Base-by-base conservation (phyloP, 345 rosid species). In the Rhodamnia rubescens region DNA sequence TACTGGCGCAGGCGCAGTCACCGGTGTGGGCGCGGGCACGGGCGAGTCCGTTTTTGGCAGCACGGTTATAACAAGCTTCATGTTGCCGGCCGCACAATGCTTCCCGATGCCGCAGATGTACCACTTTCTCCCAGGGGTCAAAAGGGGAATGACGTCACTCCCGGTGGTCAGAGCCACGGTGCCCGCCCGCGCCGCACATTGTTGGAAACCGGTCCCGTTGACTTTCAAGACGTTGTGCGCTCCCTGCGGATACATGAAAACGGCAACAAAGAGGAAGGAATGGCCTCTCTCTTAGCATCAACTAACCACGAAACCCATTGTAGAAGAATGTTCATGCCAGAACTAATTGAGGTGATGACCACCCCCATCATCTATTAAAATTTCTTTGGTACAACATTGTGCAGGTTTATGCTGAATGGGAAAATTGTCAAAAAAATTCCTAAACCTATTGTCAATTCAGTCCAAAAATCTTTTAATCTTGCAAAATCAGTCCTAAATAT, bases 161-260 rank as follows among this genome's bases (percentile, higher is more conserved):
- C 88, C 89, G 24, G 82, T 59, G 9, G 81, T 40, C 53, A 82
- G 64, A 6, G 84, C 49, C 81, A 52, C 81, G 8, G 82, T 64
- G 53, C 69, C 57, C 5, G 56, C 57, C 8, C 82, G 84, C 2
- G 61, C 87, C 40, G 32, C 49, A 42, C 87, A 85, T 57, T 80
- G 57, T 32, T 85, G 84, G 87, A 82, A 85, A 6, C 56, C 87
- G 0, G 74, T 78, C 81, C 87, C 85, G 52, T 85, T 58, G 47
- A 85, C 87, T 78, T 61, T 83, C 40, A 81, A 21, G 40, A 84
- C 90, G 59, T 86, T 86, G 88, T 88, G 88, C 26, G 16, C 49
- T 11, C 84, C 87, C 47, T n/a, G 24, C 44, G 56, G 50, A 59
- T 88, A 86, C 54, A 22, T 84, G 36, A 88, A 86, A 6, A 83